Conservation (phyloP, 768 basidiomycete species). For the Lentinula detonsa region DNA sequence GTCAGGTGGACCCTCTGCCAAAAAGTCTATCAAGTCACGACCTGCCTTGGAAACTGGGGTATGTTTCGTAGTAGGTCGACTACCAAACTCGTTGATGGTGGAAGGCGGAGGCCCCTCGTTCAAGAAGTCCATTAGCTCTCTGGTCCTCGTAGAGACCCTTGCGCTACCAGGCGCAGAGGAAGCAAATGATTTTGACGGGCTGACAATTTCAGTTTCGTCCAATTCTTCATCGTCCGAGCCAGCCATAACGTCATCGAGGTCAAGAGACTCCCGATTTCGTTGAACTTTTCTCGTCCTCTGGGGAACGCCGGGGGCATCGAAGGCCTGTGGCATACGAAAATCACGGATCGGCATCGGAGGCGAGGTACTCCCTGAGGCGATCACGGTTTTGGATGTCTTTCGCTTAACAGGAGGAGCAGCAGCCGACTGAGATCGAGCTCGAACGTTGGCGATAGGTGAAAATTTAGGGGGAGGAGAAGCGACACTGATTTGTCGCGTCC, state of each 20-base stretch:
- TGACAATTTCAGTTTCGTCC: constrained; percentile 14
- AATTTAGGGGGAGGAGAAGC: constrained; percentile 28
- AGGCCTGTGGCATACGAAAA: constrained; percentile 13
- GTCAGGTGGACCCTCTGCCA: constrained; percentile 48
- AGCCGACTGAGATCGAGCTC: constrained; percentile 27
- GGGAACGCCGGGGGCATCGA: constrained; percentile 32
- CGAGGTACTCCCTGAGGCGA: constrained; percentile 23
- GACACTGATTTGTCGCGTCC: constrained; percentile 41
- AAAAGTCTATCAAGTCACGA: constrained; percentile 50
- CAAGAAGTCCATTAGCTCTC: constrained; percentile 53
- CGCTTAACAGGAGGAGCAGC: constrained; percentile 18
- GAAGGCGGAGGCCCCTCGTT: constrained; percentile 47
- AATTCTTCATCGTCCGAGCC: constrained; percentile 58
- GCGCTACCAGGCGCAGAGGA: constrained; percentile 5
- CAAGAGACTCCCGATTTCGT: constrained; percentile 60
- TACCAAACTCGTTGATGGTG: constrained; percentile 45
- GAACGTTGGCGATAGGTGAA: constrained; percentile 18
- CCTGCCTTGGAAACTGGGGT: constrained; percentile 37
- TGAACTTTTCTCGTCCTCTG: constrained; percentile 46
- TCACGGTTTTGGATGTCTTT: constrained; percentile 21
- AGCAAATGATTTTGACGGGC: constrained; percentile 11
- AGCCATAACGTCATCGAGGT: constrained; percentile 71
- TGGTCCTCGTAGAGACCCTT: constrained; percentile 36
- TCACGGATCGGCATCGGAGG: constrained; percentile 20
- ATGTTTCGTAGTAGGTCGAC: constrained; percentile 12